A percentile compares a stretch with the other conserved stretches of the same genome.
phyloP scores from a whole-genome alignment of 129 eudicot genomes.

The Artemisia tridentata region DNA sequence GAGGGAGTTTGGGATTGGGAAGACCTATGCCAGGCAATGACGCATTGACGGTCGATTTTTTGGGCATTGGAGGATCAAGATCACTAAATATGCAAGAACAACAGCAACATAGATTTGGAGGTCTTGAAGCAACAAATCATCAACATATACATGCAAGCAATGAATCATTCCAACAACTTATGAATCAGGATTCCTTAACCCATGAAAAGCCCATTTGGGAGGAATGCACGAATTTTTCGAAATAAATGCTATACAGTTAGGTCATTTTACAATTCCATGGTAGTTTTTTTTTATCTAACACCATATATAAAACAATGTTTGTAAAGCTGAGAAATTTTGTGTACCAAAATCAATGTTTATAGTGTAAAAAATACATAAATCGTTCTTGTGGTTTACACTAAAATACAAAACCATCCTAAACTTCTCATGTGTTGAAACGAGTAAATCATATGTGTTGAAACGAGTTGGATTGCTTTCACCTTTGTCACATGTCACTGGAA shows the following conservation, averaged over 20 bases:
- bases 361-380: too few relatives aligned
- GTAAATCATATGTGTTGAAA: too few relatives aligned
- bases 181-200: conserved; percentile 13
- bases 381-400: too few relatives aligned
- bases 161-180: conserved; percentile 31
- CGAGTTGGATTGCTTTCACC: too few relatives aligned
- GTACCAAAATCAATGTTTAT: too few relatives aligned
- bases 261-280: neutral
- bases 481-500: too few relatives aligned
- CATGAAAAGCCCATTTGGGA: conserved; percentile 14
- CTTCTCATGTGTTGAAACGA: too few relatives aligned
- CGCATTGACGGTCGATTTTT: conserved; percentile 56
- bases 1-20: conserved; percentile 18
- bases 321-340: too few relatives aligned
- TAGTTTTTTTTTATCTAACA: neutral
- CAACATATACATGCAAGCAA: conserved; percentile 44
- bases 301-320: too few relatives aligned
- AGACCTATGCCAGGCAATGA: conserved; percentile 19
- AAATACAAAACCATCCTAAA: too few relatives aligned
- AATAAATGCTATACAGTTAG: neutral
- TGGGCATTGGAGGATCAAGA: conserved; percentile 57
- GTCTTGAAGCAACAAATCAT: conserved; percentile 40
- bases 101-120: conserved; percentile 14
- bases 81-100: conserved; percentile 36
- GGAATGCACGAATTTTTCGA: neutral